phyloP scores from a whole-genome alignment of 768 basidiomycete species.

The Gautieria morchelliformis region DNA sequence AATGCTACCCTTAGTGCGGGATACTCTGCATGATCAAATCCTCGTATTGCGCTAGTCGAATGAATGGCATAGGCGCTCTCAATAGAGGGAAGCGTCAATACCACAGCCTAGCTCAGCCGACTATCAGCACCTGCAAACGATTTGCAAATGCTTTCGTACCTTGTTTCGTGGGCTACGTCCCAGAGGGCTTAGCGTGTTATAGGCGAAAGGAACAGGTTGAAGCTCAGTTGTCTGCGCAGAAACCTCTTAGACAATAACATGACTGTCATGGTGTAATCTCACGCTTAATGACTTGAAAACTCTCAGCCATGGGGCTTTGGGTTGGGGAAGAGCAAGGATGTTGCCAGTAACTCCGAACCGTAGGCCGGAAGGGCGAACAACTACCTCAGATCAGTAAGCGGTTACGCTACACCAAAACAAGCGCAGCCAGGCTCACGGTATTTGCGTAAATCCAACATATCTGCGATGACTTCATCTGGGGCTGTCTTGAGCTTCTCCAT shows the following conservation, averaged over 20 bases:
- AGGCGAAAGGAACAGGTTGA: slow-evolving; percentile 54
- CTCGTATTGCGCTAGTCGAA: slow-evolving; percentile 67
- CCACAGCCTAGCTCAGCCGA: slow-evolving; percentile 47
- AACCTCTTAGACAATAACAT: background rate
- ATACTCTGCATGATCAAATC: slow-evolving; percentile 74
- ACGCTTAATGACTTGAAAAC: slow-evolving; percentile 64
- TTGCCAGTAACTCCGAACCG: slow-evolving; percentile 91
- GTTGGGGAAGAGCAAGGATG: slow-evolving; percentile 56
- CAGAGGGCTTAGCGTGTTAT: slow-evolving; percentile 60
- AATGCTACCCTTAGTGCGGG: slow-evolving; percentile 78
- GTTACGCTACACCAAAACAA: slow-evolving; percentile 4
- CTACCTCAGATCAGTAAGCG: slow-evolving; percentile 28
- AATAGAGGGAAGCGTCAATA: slow-evolving; percentile 87
- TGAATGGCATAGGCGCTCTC: slow-evolving; percentile 85
- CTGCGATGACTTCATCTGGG: slow-evolving; percentile 62
- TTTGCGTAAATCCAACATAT: slow-evolving; percentile 66
- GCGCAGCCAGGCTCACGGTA: slow-evolving; percentile 37
- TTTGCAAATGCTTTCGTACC: slow-evolving; percentile 28
- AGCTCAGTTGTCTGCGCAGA: slow-evolving; percentile 39
- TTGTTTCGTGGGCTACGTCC: slow-evolving; percentile 67
- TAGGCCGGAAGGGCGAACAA: slow-evolving; percentile 72
- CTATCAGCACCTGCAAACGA: background rate
- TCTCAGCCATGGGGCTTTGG: slow-evolving; percentile 64
- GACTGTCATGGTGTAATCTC: slow-evolving; percentile 13
- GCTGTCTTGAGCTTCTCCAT: slow-evolving; percentile 59